Evolutionary conservation across 2,329 filamentous ascomycete species (phyloP), one percentile per base, ranked within the genome.

Genomic region (Thielaviopsis populi): DNA sequence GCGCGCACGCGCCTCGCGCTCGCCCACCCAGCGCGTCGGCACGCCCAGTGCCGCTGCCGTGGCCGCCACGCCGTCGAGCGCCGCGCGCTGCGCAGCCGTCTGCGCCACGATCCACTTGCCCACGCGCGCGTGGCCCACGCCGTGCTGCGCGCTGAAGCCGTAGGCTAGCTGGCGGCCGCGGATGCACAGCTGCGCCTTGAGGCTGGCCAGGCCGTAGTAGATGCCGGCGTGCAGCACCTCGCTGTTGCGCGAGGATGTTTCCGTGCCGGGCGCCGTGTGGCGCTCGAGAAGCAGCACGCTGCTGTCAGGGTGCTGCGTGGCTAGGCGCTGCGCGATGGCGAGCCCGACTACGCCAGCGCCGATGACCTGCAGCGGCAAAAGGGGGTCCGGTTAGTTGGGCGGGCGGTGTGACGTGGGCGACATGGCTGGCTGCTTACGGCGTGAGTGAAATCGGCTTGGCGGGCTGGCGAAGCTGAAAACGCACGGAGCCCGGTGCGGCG

Each of bases 91-190:
- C 58, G 75, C 76, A 1, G 79, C 78, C 62, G 84, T 87, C 76
- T 97, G 94, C 0, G 92, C 92, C 1, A 97, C 88, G 70, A 97
- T 88, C 91, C 92, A 96, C 77, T 96, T 97, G 66, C 91, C 91
- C 27, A 84, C 88, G 71, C 86, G 86, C 63, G 79, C 79, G 74
- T 94, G 82, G 0, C 83, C 83, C 61, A 99, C 87, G 65, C 74
- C 74, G 69, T 88, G 77, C 64, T 76, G 76, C 4, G 76, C 74
- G 76, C 92, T 96, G 50, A 95, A 82, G 3, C 78, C 79, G 75
- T 99, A 99, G 66, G 97, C 78, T 72, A 90, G 78, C 40, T 85
- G 72, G 69, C 86, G 86, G 66, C 94, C 94, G 40, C 78, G 77
- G 68, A 96, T 79, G 75, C 94, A 99, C 13, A 99, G 82, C 17